Base-by-base conservation (phyloP, 1,284 basidiomycete genomes). In the Pseudomicrostroma phylloplanum region DNA sequence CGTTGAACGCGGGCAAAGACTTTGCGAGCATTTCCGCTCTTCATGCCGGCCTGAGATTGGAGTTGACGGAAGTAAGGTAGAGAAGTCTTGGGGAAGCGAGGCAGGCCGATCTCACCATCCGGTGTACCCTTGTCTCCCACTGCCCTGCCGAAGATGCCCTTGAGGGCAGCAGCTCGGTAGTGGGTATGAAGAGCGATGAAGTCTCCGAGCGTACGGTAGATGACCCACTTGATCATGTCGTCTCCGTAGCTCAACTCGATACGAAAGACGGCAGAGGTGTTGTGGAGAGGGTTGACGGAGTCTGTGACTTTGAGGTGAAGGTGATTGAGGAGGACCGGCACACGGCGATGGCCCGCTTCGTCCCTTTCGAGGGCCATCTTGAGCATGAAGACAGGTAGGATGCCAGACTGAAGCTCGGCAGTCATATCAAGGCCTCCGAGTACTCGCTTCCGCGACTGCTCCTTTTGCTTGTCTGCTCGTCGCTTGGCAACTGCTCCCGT, bases 181-280 rank as follows among this genome's bases (percentile, higher is more conserved):
- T 96, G 92, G 0, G 89, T 85, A 77, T 98, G 94, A 19, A 98
- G 81, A 39, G 88, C 89, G 59, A 96, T 71, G 76, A 99, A 96
- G 79, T 98, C 94, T 65, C 91, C 86, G 58, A 96, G 83, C 80
- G 94, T 89, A 59, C 94, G 87, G 80, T 98, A 97, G 54, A 98
- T 86, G 39, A 96, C 92, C 94, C 96, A 98, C 36, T 67, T 63
- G 62, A 89, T 87, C 2, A 88, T 88, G n/a, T 91, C 91, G 69
- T 96, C 92, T 0, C 91, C 94, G 76, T 98, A 97, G 80, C 96
- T 91, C 80, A 93, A 94, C 80, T 96, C 92, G 70, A 96, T 92
- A 19, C 91, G 86, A 79, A 93, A 96, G 2, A 92, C 87, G 4
- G 89, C 86, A 73, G 89, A 90, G 58, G 86, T 83, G 39, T 86